A percentile compares a stretch with the other conserved stretches of the same genome.
Conservation (phyloP, 257 asterid species). For the Solanum sitiens region DNA sequence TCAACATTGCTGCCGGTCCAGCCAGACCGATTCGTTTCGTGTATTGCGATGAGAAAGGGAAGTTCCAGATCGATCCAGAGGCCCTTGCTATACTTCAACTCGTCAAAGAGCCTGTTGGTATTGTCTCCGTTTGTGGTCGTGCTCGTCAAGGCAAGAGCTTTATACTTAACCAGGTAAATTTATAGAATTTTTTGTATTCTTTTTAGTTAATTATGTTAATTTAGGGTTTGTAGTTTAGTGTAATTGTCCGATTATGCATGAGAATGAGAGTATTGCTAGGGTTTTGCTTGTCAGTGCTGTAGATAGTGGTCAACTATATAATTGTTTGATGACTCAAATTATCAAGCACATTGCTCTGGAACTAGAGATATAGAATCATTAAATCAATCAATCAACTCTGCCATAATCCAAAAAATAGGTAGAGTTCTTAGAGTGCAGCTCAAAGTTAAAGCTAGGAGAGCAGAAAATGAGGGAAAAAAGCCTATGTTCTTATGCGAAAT, state of each 20-base stretch:
- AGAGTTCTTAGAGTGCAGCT: background rate
- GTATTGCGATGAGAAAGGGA: constrained; percentile 74
- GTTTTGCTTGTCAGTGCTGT: background rate
- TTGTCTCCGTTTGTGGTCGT: constrained; percentile 97
- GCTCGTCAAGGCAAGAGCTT: constrained; percentile 98
- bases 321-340: background rate
- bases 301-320: background rate
- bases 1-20: constrained; percentile 56
- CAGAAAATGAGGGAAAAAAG: background rate
- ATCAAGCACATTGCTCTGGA: background rate
- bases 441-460: background rate
- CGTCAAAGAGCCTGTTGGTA: constrained; percentile 89
- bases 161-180: constrained; percentile 69
- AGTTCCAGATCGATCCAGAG: constrained; percentile 92
- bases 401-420: background rate
- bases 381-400: background rate
- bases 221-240: background rate
- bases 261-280: background rate
- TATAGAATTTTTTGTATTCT: background rate
- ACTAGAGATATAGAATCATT: background rate
- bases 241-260: background rate
- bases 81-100: constrained; percentile 92
- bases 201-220: background rate
- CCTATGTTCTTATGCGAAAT: background rate
- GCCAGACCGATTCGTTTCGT: constrained; percentile 93